These are phyloP conservation scores for Phytopythium montanum DNA, from an alignment of 352 stramenopile species.

Conservation along the genomic window DNA sequence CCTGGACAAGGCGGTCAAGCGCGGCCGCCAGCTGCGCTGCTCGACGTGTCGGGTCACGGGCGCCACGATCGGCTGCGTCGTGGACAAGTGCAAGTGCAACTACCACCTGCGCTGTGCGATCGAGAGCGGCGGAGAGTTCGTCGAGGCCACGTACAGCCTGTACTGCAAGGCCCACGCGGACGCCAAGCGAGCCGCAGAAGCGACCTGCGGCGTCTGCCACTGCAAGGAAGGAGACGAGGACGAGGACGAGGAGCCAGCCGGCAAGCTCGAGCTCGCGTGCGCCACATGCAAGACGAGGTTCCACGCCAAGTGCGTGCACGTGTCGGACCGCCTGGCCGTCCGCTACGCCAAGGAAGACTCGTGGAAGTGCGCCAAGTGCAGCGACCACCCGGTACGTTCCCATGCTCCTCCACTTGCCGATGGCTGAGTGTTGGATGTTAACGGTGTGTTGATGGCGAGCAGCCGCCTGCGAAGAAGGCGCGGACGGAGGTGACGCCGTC, in stretches of 20 bases:
- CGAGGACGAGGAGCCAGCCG: constrained; percentile 22
- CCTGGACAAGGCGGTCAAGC: constrained; percentile 68
- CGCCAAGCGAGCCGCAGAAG: constrained; percentile 33
- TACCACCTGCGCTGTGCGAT: constrained; percentile 79
- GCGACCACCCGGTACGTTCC: background rate
- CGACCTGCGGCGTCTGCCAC: constrained; percentile 45
- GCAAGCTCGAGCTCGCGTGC: constrained; percentile 50
- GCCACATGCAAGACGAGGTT: constrained; percentile 61
- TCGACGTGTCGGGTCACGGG: constrained; percentile 59
- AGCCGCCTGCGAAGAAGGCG: background rate
- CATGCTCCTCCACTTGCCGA: background rate
- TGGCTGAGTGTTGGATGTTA: background rate
- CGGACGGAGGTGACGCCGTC: background rate
- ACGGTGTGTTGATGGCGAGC: background rate
- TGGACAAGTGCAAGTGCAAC: constrained; percentile 72
- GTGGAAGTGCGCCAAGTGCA: constrained; percentile 5
- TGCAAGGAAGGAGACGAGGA: constrained; percentile 32
- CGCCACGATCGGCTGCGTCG: constrained; percentile 73
- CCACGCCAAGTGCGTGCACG: constrained; percentile 79
- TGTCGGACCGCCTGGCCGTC: constrained; percentile 62
- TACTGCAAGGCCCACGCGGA: constrained; percentile 67
- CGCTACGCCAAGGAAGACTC: constrained; percentile 44
- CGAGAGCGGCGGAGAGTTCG: constrained; percentile 67
- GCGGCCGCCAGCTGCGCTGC: constrained; percentile 74
- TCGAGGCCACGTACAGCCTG: constrained; percentile 65